Percentiles rank a stretch among this genome's conserved stretches.
Evolutionary conservation across 169 alveolate species (phyloP).

Genomic region (Plasmodium fragile): DNA sequence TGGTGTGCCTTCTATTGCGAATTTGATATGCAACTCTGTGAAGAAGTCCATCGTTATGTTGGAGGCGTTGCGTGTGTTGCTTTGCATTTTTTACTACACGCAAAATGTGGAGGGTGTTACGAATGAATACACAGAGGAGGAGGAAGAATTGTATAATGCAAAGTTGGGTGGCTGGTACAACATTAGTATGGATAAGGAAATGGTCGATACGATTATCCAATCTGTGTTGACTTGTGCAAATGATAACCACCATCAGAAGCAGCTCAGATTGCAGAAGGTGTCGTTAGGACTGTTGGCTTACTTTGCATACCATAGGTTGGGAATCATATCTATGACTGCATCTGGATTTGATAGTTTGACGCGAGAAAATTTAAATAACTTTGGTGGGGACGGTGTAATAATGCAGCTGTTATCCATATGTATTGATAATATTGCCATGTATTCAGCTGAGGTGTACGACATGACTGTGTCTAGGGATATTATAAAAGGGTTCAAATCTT

Average conservation of each 20-base stretch:
- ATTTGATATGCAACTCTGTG: slow-evolving; percentile 86
- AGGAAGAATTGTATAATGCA: slow-evolving; percentile 75
- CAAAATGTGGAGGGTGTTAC: slow-evolving; percentile 82
- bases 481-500: slow-evolving; percentile 77
- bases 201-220: slow-evolving; percentile 78
- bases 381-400: slow-evolving; percentile 76
- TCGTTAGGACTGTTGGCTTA: slow-evolving; percentile 80
- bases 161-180: slow-evolving; percentile 83
- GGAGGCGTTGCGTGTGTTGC: slow-evolving; percentile 88
- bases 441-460: slow-evolving; percentile 81
- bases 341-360: slow-evolving; percentile 81
- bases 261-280: slow-evolving; percentile 83
- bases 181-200: slow-evolving; percentile 84
- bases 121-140: slow-evolving; percentile 82
- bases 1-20: slow-evolving; percentile 88
- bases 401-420: slow-evolving; percentile 77
- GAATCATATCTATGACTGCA: slow-evolving; percentile 82
- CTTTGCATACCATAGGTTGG: slow-evolving; percentile 84
- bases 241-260: slow-evolving; percentile 74
- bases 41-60: slow-evolving; percentile 89
- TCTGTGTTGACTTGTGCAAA: slow-evolving; percentile 79
- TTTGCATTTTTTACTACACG: slow-evolving; percentile 86
- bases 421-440: slow-evolving; percentile 79
- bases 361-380: slow-evolving; percentile 56
- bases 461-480: slow-evolving; percentile 79